Evolutionary conservation across 2,329 filamentous ascomycete genomes (phyloP).

Genomic region (Penicillium verrucosum): DNA sequence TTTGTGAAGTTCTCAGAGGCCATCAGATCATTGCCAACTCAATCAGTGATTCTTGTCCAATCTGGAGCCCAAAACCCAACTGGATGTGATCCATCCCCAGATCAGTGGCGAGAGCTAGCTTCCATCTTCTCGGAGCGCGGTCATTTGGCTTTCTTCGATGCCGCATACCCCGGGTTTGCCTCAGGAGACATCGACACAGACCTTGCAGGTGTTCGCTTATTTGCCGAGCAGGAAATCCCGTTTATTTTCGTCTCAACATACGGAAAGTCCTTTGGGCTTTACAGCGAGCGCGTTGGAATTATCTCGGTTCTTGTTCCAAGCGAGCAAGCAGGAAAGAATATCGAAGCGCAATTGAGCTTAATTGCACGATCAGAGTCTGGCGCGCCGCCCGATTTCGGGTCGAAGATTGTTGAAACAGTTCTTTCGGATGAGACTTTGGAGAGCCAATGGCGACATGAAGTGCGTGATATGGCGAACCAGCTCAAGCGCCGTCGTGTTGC

Average conservation of each 20-base stretch:
- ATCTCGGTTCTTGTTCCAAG: slow-evolving; percentile 9
- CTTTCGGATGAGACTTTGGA: slow-evolving; percentile 5
- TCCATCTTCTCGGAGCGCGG: slow-evolving; percentile 8
- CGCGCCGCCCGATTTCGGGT: slow-evolving; percentile 13
- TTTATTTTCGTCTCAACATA: slow-evolving; percentile 14
- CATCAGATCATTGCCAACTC: slow-evolving; percentile 7
- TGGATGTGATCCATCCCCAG: slow-evolving; percentile 12
- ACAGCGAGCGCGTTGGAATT: slow-evolving; percentile 16
- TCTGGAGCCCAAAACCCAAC: slow-evolving; percentile 17
- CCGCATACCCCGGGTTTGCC: slow-evolving; percentile 16
- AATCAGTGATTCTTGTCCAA: slow-evolving; percentile 16
- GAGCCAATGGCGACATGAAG: slow-evolving; percentile 12
- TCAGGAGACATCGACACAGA: slow-evolving; percentile 14
- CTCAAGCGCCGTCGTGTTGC: slow-evolving; percentile 5
- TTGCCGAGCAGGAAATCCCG: slow-evolving; percentile 12
- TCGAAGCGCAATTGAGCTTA: slow-evolving; percentile 7
- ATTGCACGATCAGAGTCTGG: slow-evolving; percentile 11
- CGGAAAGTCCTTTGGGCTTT: slow-evolving; percentile 15
- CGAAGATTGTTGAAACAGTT: slow-evolving; percentile 12
- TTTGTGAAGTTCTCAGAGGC: slow-evolving; percentile 4
- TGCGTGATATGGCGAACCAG: slow-evolving; percentile 9
- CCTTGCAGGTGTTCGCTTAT: slow-evolving; percentile 10
- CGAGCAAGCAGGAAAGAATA: slow-evolving; percentile 5
- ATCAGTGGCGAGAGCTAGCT: slow-evolving; percentile 12
- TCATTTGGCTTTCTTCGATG: slow-evolving; percentile 17